phyloP scores from a whole-genome alignment of 495 filamentous ascomycete species.

The Neohortaea acidophila region DNA sequence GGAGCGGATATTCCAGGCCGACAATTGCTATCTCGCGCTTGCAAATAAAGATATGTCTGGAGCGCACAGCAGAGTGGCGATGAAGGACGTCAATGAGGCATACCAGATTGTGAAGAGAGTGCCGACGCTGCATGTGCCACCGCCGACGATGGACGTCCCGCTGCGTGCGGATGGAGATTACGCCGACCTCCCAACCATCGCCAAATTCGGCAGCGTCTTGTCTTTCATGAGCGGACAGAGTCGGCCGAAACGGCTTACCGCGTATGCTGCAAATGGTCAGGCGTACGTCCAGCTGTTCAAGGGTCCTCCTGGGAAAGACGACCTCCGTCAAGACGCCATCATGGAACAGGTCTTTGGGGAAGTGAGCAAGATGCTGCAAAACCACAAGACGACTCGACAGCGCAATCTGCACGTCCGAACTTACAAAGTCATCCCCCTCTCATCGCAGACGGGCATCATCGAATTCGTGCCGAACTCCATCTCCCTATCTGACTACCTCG shows the following conservation, averaged over 20 bases:
- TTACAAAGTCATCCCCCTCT: constrained; percentile 89
- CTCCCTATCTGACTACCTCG: constrained; percentile 74
- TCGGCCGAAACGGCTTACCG: constrained; percentile 79
- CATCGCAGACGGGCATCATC: constrained; percentile 72
- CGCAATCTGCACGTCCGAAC: constrained; percentile 79
- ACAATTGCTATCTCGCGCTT: constrained; percentile 57
- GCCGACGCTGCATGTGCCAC: constrained; percentile 52
- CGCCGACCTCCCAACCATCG: constrained; percentile 51
- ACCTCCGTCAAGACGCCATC: constrained; percentile 96
- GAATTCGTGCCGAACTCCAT: constrained; percentile 92
- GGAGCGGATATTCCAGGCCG: constrained; percentile 53
- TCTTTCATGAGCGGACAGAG: constrained; percentile 79
- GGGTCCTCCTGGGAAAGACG: constrained; percentile 82
- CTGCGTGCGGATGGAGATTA: constrained; percentile 64
- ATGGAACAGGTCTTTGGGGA: constrained; percentile 99
- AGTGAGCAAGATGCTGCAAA: constrained; percentile 75
- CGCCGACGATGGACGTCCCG: constrained; percentile 74
- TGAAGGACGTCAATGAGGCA: constrained; percentile 46
- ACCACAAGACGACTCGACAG: constrained; percentile 70
- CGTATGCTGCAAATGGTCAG: constrained; percentile 55
- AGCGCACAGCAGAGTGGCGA: constrained; percentile 45
- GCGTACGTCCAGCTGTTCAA: constrained; percentile 85
- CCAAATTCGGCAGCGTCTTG: constrained; percentile 53
- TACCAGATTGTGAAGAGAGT: constrained; percentile 42
- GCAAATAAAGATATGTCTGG: neutral